Percentiles rank a stretch among this genome's conserved stretches.
Conservation (phyloP, 2,329 filamentous ascomycete species). For the Neonectria neomacrospora region DNA sequence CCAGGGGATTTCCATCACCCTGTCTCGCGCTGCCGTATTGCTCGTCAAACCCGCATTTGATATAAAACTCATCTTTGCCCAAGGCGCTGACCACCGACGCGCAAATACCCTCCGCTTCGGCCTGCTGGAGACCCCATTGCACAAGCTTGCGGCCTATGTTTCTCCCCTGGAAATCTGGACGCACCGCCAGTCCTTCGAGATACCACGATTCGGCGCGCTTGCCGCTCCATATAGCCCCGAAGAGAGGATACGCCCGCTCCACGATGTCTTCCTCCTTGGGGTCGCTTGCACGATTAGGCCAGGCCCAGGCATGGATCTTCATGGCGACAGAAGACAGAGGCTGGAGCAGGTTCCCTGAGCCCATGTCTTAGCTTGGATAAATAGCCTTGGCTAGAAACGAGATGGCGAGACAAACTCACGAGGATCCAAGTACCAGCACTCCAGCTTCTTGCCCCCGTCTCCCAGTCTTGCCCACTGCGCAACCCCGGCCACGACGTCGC, state of each 20-base stretch:
- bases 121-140: conserved; percentile 53
- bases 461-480: conserved; percentile 38
- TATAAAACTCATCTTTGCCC: conserved; percentile 54
- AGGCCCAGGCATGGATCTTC: conserved; percentile 21
- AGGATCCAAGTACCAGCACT: conserved; percentile 29
- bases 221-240: conserved; percentile 34
- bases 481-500: conserved; percentile 28
- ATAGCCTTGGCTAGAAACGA: not conserved
- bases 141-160: conserved; percentile 53
- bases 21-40: conserved; percentile 26
- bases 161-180: conserved; percentile 52
- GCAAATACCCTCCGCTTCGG: conserved; percentile 50
- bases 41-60: conserved; percentile 34
- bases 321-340: conserved; percentile 31
- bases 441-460: conserved; percentile 28
- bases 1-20: conserved; percentile 32
- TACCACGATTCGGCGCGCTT: conserved; percentile 48
- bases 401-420: conserved; percentile 20
- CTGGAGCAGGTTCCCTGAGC: conserved; percentile 32
- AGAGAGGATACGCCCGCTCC: conserved; percentile 32
- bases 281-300: conserved; percentile 28
- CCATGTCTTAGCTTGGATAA: not conserved
- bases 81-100: conserved; percentile 53
- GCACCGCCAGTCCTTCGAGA: conserved; percentile 51
- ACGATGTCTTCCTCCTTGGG: conserved; percentile 29